phyloP scores from a whole-genome alignment of 352 stramenopile species.

The Phytopythium montanum region DNA sequence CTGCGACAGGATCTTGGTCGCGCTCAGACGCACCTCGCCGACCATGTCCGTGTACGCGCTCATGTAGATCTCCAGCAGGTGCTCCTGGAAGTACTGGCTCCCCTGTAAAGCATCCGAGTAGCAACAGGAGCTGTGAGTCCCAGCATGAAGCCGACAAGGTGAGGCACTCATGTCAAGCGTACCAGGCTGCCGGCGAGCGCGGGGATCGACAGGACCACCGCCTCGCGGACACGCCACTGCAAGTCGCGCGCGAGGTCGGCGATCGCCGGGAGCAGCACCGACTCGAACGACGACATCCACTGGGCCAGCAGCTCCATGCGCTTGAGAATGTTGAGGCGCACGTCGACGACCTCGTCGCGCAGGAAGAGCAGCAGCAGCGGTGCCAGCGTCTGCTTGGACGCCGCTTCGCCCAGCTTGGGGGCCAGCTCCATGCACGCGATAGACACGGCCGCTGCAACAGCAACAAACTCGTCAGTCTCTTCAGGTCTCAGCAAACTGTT shows the following conservation, averaged over 20 bases:
- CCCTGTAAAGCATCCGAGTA: conserved; percentile 17
- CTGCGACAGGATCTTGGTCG: conserved; percentile 79
- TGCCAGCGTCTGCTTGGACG: conserved; percentile 84
- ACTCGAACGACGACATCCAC: conserved; percentile 90
- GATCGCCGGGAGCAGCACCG: conserved; percentile 79
- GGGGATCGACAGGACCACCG: conserved; percentile 89
- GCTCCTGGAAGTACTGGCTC: conserved; percentile 80
- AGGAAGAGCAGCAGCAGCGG: conserved; percentile 80
- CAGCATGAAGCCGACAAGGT: conserved; percentile 6
- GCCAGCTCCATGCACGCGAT: conserved; percentile 92
- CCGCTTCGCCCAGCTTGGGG: conserved; percentile 86
- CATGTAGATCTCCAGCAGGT: conserved; percentile 88
- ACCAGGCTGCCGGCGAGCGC: conserved; percentile 89
- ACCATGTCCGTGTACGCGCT: conserved; percentile 93
- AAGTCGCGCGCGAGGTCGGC: conserved; percentile 90
- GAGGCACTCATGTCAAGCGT: conserved; percentile 19
- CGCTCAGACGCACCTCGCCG: conserved; percentile 92
- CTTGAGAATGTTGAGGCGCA: conserved; percentile 93
- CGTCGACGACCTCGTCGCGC: conserved; percentile 90
- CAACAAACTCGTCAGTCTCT: background rate
- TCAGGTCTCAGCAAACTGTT: background rate
- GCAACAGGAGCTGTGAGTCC: background rate
- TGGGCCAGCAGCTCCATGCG: conserved; percentile 88
- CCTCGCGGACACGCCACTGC: conserved; percentile 93
- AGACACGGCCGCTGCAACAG: conserved; percentile 60